Percentiles rank a stretch among this genome's conserved stretches.
Evolutionary conservation across 805 yeast species (phyloP).

Genomic region (Candida insectorum): DNA sequence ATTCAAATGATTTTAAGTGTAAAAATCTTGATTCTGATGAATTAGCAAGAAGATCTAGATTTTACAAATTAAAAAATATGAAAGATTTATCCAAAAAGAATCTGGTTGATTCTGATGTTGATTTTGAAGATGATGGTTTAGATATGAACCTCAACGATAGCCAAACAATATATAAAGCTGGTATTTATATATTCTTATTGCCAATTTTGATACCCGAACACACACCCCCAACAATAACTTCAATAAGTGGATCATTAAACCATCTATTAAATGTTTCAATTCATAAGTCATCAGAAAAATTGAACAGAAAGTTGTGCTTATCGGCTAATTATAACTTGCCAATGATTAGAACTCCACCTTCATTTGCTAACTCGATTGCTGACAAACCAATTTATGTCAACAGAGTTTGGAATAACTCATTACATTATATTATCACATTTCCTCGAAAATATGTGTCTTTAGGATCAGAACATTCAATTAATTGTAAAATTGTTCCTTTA

Average conservation of each 20-base stretch:
- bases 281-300: slow-evolving; percentile 31
- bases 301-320: slow-evolving; percentile 32
- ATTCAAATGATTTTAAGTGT: slow-evolving; percentile 41
- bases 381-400: slow-evolving; percentile 77
- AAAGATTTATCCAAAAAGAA: slow-evolving; percentile 13
- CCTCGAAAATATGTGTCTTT: slow-evolving; percentile 67
- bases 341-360: slow-evolving; percentile 53
- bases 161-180: slow-evolving; percentile 46
- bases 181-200: slow-evolving; percentile 64
- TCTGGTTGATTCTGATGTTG: not conserved
- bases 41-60: slow-evolving; percentile 38
- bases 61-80: slow-evolving; percentile 21
- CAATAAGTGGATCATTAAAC: slow-evolving; percentile 47
- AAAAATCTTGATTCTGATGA: slow-evolving; percentile 42
- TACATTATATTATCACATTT: slow-evolving; percentile 68
- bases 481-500: slow-evolving; percentile 64
- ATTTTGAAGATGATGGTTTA: slow-evolving; percentile 3
- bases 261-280: slow-evolving; percentile 43
- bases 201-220: slow-evolving; percentile 61
- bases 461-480: slow-evolving; percentile 57
- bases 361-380: slow-evolving; percentile 52
- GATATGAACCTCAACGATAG: slow-evolving; percentile 4
- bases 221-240: slow-evolving; percentile 58
- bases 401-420: slow-evolving; percentile 67
- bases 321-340: slow-evolving; percentile 37